Base-by-base conservation (phyloP, 768 basidiomycete species). In the Lepiota brunneoincarnata region DNA sequence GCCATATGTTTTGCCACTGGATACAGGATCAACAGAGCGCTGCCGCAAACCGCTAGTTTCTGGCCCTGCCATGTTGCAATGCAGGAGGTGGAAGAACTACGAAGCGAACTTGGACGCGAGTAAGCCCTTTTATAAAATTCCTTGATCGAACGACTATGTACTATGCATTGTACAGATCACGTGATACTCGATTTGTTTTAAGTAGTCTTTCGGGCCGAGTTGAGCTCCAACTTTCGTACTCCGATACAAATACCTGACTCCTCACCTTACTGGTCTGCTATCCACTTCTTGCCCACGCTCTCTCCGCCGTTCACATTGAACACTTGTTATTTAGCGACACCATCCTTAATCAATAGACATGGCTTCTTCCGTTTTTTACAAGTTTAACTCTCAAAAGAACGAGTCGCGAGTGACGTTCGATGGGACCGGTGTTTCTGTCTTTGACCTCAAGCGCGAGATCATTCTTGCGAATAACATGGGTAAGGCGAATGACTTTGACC, bases 391-490 rank as follows among this genome's bases (percentile, higher is more conserved):
- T 61, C 88, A 92, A 69, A 91, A 82, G 76, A 87, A 91, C 75
- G 96, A 98, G 73, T 94, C 93, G 54, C 80, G 93, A 67, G 86
- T 99, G 70, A 87, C 92, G 50, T 98, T 99, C 77, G 96, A 99
- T 69, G 97, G 97, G 65, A 98, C 96, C 61, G 93, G 93, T 59
- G 98, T 99, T 67, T 94, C 94, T 66, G 93, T 98, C 63, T 98
- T 98, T 79, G 97, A 99, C 74, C 78, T 99, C 72, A 99, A 99
- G 77, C 91, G 88, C 78, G 97, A 98, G 74, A 92, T 99, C 67
- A 96, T 99, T 65, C 76, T 96, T 65, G 90, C 90, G 68, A 98
- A 98, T 68, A 93, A 89, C 69, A 85, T 99, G 73, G 89, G 88
- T 75, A 95, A 93, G 79, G 93, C 92, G 55, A 93, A 89, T 67